Percentiles rank a stretch among this genome's conserved stretches.
Conservation (phyloP, 164 flowering plant species). For the Nymphaea colorata region DNA sequence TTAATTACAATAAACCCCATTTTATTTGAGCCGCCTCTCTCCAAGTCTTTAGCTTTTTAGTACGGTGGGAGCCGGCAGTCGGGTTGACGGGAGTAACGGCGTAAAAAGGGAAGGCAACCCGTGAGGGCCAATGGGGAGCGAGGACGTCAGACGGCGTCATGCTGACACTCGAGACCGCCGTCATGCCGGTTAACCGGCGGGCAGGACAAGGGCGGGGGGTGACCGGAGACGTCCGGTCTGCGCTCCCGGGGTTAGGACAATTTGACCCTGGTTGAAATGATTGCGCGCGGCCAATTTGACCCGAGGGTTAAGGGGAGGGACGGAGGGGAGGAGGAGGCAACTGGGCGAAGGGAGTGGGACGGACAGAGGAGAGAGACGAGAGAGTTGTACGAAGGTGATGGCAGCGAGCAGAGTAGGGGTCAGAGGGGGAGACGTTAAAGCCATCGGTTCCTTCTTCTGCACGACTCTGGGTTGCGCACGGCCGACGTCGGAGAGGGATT, state of each 20-base stretch:
- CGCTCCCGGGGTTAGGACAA: conserved; percentile 17
- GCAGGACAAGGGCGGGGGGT: neutral
- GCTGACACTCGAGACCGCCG: neutral
- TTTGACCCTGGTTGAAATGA: conserved; percentile 49
- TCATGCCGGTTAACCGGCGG: conserved; percentile 6
- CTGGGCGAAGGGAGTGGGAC: neutral
- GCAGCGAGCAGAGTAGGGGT: neutral
- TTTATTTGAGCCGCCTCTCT: no score
- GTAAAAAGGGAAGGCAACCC: no score
- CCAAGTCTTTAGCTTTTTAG: no score
- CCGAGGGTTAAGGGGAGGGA: conserved; percentile 9
- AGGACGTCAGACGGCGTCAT: neutral
- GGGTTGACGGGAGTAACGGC: no score
- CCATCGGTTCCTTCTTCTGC: no score
- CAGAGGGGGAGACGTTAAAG: no score
- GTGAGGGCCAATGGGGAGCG: no score
- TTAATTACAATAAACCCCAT: no score
- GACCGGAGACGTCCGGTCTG: conserved; percentile 10
- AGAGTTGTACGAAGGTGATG: neutral
- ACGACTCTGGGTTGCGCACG: no score
- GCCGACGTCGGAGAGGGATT: neutral
- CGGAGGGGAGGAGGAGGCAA: conserved; percentile 8
- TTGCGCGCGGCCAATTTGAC: conserved; percentile 19
- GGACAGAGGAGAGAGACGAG: neutral
- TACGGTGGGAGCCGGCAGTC: no score